Base-by-base conservation (phyloP, 192 early-diverging fungal species). In the Gonapodya prolifera region DNA sequence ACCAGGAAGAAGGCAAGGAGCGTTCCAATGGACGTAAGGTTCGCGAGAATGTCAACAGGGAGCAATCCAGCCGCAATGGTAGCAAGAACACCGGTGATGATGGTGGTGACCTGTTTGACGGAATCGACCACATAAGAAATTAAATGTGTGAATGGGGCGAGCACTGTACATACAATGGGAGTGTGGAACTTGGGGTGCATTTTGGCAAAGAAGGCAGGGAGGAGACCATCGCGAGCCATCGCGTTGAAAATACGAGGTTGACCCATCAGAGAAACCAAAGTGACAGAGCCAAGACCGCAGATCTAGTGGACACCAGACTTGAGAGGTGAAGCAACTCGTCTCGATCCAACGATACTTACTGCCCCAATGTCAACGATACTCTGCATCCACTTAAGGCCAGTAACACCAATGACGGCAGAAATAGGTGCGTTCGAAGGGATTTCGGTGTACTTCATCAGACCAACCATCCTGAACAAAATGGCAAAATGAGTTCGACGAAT, bases 181-280 rank as follows among this genome's bases (percentile, higher is more conserved):
- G 69, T 34, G 30, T 34, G 70, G 28, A 70, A 36, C 34, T 45
- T 78, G 13, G 86, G 88, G 79, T 96, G 91, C 34, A 95, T 81
- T 35, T 88, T 87, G 30, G 89, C 86, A 77, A 95, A 91, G 18
- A 88, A 76, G 17, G 81, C 35, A 0, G 94, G 94, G n/a, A 96
- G 84, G 34, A 97, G 80, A 1, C 95, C 94, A 83, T 97, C 95
- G 35, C 89, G 81, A 29, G 94, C 90, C 95, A 97, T 95, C 33
- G 91, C 84, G 34, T 91, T 89, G 73, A 95, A 92, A 61, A 97
- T 93, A 77, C 95, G 94, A 1, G 94, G 91, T 82, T 97, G 95
- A 35, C 86, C 92, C 76, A 96, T 85, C 70, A 96, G 78, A 33
- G 88, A 69, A 17, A 91, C 84, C 2, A 96, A 85, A 30, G 95